Percentiles rank a stretch among this genome's conserved stretches.
phyloP scores from a whole-genome alignment of 768 basidiomycete genomes.

The Leccinum obscurum region DNA sequence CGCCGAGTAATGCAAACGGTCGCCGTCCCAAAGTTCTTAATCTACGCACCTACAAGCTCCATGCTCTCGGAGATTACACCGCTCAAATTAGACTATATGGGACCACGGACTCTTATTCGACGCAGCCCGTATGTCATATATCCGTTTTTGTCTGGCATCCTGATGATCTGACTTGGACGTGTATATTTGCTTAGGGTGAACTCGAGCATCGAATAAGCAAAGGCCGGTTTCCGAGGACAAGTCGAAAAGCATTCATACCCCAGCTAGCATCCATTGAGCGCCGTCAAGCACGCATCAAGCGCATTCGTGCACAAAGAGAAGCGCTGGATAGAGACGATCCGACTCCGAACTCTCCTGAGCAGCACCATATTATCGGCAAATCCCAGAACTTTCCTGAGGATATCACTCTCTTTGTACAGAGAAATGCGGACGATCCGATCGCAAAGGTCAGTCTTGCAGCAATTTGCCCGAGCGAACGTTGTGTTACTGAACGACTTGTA shows the following conservation, averaged over 20 bases:
- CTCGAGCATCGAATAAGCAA: neutral
- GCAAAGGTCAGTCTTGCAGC: neutral
- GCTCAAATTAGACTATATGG: neutral
- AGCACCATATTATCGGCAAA: neutral
- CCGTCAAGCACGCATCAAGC: neutral
- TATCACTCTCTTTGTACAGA: neutral
- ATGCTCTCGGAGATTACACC: neutral
- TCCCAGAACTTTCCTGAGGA: neutral
- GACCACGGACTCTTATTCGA: no score
- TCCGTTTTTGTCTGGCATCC: neutral
- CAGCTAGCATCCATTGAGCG: neutral
- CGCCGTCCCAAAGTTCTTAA: neutral
- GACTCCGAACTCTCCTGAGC: neutral
- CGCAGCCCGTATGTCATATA: neutral
- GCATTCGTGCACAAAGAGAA: neutral
- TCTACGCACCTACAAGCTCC: neutral
- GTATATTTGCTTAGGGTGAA: neutral
- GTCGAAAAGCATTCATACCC: neutral
- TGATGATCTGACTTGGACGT: neutral
- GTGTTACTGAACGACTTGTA: neutral
- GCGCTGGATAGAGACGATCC: neutral
- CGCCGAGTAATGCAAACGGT: no score
- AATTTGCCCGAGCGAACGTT: neutral
- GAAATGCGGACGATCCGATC: neutral
- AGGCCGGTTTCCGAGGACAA: neutral